A percentile compares a stretch with the other conserved stretches of the same genome.
Conservation (phyloP, 164 flowering plant genomes). For the Sedum album region DNA sequence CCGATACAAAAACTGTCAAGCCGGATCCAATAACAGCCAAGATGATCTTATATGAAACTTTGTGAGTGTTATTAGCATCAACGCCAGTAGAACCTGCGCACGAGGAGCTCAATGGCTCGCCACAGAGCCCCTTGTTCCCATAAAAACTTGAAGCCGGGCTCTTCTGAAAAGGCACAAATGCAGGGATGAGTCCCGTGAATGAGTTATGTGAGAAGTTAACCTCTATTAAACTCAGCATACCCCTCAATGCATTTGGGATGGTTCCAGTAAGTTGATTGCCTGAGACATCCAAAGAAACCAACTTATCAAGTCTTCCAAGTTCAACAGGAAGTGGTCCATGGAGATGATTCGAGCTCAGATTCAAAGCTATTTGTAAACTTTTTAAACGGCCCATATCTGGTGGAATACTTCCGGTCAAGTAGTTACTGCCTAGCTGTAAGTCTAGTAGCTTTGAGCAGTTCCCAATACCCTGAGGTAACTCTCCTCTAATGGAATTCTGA, state of each 20-base stretch:
- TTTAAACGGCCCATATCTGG: conserved; percentile 61
- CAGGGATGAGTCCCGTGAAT: conserved; percentile 69
- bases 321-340: conserved; percentile 64
- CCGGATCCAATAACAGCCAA: conserved; percentile 91
- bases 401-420: conserved; percentile 63
- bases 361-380: conserved; percentile 73
- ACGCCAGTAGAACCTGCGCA: conserved; percentile 36
- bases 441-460: conserved; percentile 67
- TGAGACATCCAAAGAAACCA: conserved; percentile 70
- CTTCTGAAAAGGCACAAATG: conserved; percentile 78
- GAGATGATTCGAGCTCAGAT: conserved; percentile 58
- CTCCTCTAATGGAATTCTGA: conserved; percentile 62
- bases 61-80: conserved; percentile 54
- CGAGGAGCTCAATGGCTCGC: conserved; percentile 52
- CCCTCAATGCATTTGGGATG: conserved; percentile 65
- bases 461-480: conserved; percentile 64
- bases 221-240: conserved; percentile 89
- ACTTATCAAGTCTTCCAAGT: conserved; percentile 91
- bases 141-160: conserved; percentile 63
- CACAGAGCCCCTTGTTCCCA: conserved; percentile 86
- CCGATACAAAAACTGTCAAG: conserved; percentile 66
- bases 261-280: conserved; percentile 53
- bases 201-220: conserved; percentile 83
- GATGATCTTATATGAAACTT: conserved; percentile 66
- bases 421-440: conserved; percentile 77